Evolutionary conservation across 371 early-diverging fungal species (phyloP).

Genomic region (Mortierella sp.): DNA sequence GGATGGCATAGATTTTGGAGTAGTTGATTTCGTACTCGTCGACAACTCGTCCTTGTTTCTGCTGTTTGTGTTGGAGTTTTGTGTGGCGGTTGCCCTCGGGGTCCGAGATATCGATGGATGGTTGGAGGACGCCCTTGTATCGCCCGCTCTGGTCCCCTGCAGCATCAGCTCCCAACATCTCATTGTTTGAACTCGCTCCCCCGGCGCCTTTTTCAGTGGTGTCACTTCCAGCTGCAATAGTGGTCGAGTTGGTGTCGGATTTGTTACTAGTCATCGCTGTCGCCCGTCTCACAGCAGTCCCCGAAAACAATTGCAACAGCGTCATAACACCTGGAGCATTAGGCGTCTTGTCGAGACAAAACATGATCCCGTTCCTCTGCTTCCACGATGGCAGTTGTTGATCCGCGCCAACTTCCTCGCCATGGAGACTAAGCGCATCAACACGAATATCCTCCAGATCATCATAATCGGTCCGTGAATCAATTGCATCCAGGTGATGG

Average conservation of each 20-base stretch:
- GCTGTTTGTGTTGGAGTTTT: not conserved
- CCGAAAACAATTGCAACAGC: constrained; percentile 49
- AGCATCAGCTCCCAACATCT: not conserved
- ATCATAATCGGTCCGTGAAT: constrained; percentile 12
- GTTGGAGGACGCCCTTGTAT: constrained; percentile 32
- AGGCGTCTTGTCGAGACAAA: constrained; percentile 53
- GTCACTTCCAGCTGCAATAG: not conserved
- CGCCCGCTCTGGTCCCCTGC: not conserved
- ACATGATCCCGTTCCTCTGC: constrained; percentile 44
- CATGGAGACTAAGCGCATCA: constrained; percentile 8
- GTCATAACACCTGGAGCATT: constrained; percentile 56
- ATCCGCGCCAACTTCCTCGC: not conserved
- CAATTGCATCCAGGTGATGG: not conserved
- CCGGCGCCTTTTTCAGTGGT: not conserved
- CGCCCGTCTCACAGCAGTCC: constrained; percentile 13
- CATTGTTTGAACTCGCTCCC: not conserved
- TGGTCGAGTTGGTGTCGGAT: not conserved
- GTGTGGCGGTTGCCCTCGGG: constrained; percentile 24
- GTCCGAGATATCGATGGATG: constrained; percentile 52
- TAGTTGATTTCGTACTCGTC: constrained; percentile 28
- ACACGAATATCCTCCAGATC: constrained; percentile 30
- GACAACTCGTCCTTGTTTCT: not conserved
- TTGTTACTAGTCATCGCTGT: not conserved
- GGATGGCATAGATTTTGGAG: constrained; percentile 47
- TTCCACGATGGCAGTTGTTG: constrained; percentile 19